These are phyloP conservation scores for Lolium multiflorum DNA, from an alignment of 176 grass and related monocot species.

Conservation along the genomic window DNA sequence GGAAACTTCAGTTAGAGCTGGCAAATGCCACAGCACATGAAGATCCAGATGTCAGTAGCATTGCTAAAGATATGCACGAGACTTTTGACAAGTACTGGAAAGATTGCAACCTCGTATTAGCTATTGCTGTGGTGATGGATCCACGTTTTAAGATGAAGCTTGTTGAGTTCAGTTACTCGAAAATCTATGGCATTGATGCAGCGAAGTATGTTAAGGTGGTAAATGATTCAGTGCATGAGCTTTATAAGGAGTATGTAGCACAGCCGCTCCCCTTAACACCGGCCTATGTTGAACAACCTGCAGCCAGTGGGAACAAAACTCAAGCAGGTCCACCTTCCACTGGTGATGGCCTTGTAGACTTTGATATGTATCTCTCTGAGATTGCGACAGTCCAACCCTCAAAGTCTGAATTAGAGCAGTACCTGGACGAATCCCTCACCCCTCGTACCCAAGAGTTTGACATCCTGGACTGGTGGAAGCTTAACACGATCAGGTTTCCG, in stretches of 20 bases:
- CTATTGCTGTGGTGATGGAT: slow-evolving; percentile 17
- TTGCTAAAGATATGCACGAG: slow-evolving; percentile 2
- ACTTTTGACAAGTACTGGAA: slow-evolving; percentile 31
- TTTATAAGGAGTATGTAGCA: slow-evolving; percentile 24
- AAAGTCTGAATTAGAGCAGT: slow-evolving; percentile 23
- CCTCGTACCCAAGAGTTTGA: slow-evolving; percentile 55
- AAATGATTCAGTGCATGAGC: slow-evolving; percentile 24
- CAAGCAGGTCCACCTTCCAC: background rate
- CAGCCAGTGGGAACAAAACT: background rate
- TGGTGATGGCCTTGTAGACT: background rate
- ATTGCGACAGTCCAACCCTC: background rate
- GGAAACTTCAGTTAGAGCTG: slow-evolving; percentile 31
- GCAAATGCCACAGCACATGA: slow-evolving; percentile 7
- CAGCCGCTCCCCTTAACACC: slow-evolving; percentile 12
- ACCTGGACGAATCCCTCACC: slow-evolving; percentile 29
- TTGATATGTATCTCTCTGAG: slow-evolving; percentile 23
- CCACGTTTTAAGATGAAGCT: slow-evolving; percentile 34
- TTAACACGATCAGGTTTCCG: slow-evolving; percentile 58
- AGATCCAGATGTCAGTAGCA: slow-evolving; percentile 4
- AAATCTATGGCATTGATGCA: background rate
- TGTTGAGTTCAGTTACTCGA: slow-evolving; percentile 30
- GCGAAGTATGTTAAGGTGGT: slow-evolving; percentile 24
- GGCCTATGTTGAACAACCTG: background rate
- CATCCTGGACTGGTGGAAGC: slow-evolving; percentile 65
- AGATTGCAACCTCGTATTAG: slow-evolving; percentile 31